Base-by-base conservation (phyloP, 2,329 filamentous ascomycete genomes). In the Alternaria viburni region DNA sequence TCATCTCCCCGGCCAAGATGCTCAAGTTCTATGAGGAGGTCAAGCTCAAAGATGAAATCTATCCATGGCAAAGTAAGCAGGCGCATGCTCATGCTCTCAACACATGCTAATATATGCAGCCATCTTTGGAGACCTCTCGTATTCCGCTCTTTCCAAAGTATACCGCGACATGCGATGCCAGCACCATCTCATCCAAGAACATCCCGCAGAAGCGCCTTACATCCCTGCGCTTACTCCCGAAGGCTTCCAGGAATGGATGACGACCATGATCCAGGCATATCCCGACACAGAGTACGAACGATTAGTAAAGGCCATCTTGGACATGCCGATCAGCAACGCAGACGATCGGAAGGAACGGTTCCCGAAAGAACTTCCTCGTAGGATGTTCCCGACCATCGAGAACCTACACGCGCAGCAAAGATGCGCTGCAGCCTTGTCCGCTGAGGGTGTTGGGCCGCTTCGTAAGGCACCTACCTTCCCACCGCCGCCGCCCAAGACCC, bases 1-100 rank as follows among this genome's bases (percentile, higher is more conserved):
- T 96, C 45, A 85, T 97, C 36, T 88, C 90, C 0, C 93, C 93
- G 0, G 82, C 87, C 6, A 96, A 96, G 80, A 86, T 97, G 83
- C 85, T 87, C 13, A 84, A 86, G 51, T 92, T 94, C 69, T 96
- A 96, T 74, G 83, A 86, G 15, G 86, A 87, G 57, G 91, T 91
- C 61, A 85, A 85, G 54, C 77, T 93, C 2, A 80, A 87, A 0
- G 81, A 85, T 13, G 93, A 96, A 72, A 82, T 85, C 3, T 90
- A 92, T 75, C 89, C 88, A 3, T 93, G 92, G 83, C 80, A 86
- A 68, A 85, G 90, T 90, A 80, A 79, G 85, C n/a, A 41, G n/a
- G 6, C 21, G 0, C 12, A 11, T 26, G 50, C 4, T 23, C 5
- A 45, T 19, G 12, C 3, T 28, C 17, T 21, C 43, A 6, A 10